Base-by-base conservation (phyloP, 768 basidiomycete genomes). In the Rhodotorula kratochvilovae region DNA sequence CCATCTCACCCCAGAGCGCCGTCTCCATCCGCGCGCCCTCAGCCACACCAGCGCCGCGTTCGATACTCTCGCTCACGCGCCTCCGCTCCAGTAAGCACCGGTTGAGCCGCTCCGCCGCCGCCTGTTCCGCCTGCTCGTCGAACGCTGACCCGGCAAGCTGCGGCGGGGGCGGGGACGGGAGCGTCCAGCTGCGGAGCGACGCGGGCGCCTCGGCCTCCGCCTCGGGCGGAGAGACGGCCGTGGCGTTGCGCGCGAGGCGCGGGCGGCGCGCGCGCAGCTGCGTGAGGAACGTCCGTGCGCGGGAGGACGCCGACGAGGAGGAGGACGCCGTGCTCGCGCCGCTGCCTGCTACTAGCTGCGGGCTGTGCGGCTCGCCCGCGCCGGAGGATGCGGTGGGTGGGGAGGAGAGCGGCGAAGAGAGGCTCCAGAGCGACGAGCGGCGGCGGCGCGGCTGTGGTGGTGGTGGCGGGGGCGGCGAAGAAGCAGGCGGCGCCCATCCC, bases 261-360 rank as follows among this genome's bases (percentile, higher is more conserved):
- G 72, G 72, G 6, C 72, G 65, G 1, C 72, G 60, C 11, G 72
- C 51, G 29, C 72, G 65, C 15, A 74, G 66, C n/a, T 58, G 56
- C 19, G 68, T 67, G 36, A 74, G 51, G 59, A 74, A 74, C n/a
- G 67, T 68, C 8, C 65, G 48, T 13, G 72, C 59, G 0, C 72
- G 57, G 25, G 8, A 23, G 16, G 64, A 39, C 7, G 35, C 17
- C 11, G 42, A 17, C 13, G 66, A 39, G 5, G 53, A 29, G 39
- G 39, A 39, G 8, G 39, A 39, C 39, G n/a, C n/a, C n/a, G 13
- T 39, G 39, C 39, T 39, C 8, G 39, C 13, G 39, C 39, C 36
- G 17, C 3, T 2, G 51, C n/a, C n/a, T n/a, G n/a, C n/a, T n/a
- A n/a, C 21, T 29, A 39, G 50, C 15, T 35, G 43, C 1, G 29